Conservation (phyloP, 345 rosid species). For the Populus alba region DNA sequence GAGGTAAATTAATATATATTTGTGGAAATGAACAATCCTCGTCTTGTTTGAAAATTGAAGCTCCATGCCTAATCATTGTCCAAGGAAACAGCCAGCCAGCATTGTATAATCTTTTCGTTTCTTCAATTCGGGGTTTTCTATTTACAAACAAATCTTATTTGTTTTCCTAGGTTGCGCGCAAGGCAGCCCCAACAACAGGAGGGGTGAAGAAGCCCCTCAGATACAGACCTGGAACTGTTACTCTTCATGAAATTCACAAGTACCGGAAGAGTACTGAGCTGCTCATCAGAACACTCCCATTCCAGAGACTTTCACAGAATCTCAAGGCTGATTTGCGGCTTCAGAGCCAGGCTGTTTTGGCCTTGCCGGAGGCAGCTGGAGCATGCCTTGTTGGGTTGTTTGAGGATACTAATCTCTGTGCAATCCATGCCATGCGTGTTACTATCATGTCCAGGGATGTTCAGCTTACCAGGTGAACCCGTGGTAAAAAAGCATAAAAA, state of each 20-base stretch:
- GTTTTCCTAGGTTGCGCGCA: neutral
- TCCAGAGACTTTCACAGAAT: neutral
- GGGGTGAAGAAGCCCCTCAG: neutral
- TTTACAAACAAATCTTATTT: neutral
- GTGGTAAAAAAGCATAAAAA: conserved; percentile 11
- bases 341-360: conserved; percentile 12
- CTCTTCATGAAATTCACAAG: neutral
- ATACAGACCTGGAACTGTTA: neutral
- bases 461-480: conserved; percentile 9
- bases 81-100: too few species aligned
- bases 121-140: neutral
- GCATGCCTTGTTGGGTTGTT: conserved; percentile 9
- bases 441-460: conserved; percentile 11
- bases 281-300: too few species aligned
- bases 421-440: conserved; percentile 14
- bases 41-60: conserved; percentile 3
- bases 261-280: too few species aligned
- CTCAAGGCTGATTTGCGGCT: conserved; percentile 9
- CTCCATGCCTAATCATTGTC: conserved; percentile 3
- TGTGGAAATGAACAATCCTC: neutral
- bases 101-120: neutral
- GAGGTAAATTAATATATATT: conserved; percentile 50
- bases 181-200: neutral
- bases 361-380: conserved; percentile 18
- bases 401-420: conserved; percentile 11